These are phyloP conservation scores for Eremochloa ophiuroides DNA, from an alignment of 176 grass and related monocot species.

Conservation along the genomic window DNA sequence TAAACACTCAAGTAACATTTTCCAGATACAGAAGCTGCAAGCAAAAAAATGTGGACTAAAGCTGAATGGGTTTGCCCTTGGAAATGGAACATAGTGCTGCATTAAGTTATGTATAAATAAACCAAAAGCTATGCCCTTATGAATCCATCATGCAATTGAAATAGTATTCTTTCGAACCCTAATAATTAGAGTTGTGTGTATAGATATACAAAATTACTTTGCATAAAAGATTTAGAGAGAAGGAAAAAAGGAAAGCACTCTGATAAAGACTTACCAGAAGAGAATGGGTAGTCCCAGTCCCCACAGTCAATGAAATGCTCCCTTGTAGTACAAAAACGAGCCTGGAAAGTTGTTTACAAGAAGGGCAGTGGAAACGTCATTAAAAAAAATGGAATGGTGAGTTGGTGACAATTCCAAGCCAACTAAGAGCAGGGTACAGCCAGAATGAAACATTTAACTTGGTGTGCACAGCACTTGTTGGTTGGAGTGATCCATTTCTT, in stretches of 20 bases:
- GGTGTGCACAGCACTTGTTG: neutral
- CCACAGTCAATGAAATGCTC: conserved; percentile 46
- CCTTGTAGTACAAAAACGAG: conserved; percentile 88
- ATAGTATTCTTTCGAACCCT: neutral
- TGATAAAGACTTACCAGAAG: conserved; percentile 58
- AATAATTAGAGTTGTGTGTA: neutral
- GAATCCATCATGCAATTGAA: neutral
- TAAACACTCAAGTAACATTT: neutral
- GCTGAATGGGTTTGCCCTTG: neutral
- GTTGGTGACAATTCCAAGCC: neutral
- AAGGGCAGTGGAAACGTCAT: conserved; percentile 12
- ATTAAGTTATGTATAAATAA: conserved; percentile 8
- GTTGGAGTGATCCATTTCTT: neutral
- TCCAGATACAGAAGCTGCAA: conserved; percentile 6
- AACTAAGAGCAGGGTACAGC: neutral
- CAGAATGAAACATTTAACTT: neutral
- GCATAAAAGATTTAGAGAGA: neutral
- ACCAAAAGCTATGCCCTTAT: neutral
- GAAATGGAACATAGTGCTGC: neutral
- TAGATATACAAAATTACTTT: neutral
- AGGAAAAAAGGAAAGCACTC: neutral
- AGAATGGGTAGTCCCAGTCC: conserved; percentile 41
- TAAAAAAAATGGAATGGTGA: neutral
- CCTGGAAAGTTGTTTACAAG: conserved; percentile 47
- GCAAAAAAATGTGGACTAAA: neutral